phyloP scores from a whole-genome alignment of 192 early-diverging fungal genomes.

The Coemansia sp. region DNA sequence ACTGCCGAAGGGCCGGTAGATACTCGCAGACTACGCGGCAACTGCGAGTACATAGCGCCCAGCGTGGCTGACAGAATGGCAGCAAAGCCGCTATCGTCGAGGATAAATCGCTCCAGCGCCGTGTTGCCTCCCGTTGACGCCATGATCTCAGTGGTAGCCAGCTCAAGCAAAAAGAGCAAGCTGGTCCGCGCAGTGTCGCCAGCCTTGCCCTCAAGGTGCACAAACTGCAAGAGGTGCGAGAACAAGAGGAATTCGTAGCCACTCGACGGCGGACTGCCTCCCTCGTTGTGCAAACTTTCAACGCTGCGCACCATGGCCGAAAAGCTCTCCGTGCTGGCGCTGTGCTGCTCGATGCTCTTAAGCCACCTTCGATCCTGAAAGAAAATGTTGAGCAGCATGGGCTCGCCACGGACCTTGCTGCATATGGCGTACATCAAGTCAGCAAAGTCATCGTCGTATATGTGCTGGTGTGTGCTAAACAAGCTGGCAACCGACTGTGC shows the following conservation, averaged over 20 bases:
- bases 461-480: conserved; percentile 22
- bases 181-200: conserved; percentile 89
- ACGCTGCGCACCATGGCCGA: conserved; percentile 58
- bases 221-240: conserved; percentile 84
- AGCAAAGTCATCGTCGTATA: conserved; percentile 48
- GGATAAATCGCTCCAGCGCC: conserved; percentile 81
- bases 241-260: conserved; percentile 84
- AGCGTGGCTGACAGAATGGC: conserved; percentile 82
- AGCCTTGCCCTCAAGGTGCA: conserved; percentile 86
- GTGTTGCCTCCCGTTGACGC: conserved; percentile 52
- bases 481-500: conserved; percentile 27
- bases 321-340: conserved; percentile 36
- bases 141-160: conserved; percentile 66
- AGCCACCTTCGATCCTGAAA: conserved; percentile 56
- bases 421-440: conserved; percentile 53
- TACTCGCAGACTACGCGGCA: conserved; percentile 77
- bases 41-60: conserved; percentile 87
- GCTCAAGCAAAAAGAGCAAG: conserved; percentile 82
- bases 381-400: conserved; percentile 56
- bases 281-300: conserved; percentile 42
- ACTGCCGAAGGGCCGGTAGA: conserved; percentile 44
- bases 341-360: conserved; percentile 46
- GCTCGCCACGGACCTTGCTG: conserved; percentile 57
- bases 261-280: conserved; percentile 17
- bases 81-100: conserved; percentile 79